These are phyloP conservation scores for Dunaliella primolecta DNA, from an alignment of 139 green algal species.

Conservation along the genomic window DNA sequence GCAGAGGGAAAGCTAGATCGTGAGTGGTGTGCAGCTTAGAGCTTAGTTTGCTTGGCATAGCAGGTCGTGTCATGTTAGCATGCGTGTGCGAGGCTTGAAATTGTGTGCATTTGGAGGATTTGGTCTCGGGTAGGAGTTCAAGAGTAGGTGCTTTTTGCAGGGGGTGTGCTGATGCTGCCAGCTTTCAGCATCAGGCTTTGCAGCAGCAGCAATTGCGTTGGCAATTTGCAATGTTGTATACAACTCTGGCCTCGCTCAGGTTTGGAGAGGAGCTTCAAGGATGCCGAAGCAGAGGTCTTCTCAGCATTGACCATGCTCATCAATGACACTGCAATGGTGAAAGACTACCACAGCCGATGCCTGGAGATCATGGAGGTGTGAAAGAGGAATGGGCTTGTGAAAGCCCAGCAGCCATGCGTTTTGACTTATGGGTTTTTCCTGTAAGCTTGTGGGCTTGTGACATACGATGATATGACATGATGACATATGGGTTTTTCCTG, in stretches of 20 bases:
- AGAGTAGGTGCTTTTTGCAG: neutral
- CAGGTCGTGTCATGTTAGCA: neutral
- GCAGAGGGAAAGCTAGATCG: neutral
- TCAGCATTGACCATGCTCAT: neutral
- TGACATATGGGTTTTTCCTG: neutral
- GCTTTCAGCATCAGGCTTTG: too few relatives aligned
- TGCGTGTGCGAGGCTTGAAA: neutral
- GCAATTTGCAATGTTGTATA: too few relatives aligned
- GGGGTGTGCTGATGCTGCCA: neutral
- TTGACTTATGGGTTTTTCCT: neutral
- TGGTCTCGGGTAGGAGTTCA: too few relatives aligned
- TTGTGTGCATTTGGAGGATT: too few relatives aligned
- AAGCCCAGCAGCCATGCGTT: neutral
- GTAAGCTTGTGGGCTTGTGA: neutral
- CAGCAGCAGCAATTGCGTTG: too few relatives aligned
- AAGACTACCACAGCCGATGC: neutral
- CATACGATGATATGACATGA: too few relatives aligned
- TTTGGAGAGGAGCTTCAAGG: neutral
- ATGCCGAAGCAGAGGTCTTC: neutral
- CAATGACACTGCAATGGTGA: neutral
- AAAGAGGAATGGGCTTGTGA: neutral
- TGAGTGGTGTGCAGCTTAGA: too few relatives aligned
- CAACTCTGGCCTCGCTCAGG: too few relatives aligned
- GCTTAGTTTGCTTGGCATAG: too few relatives aligned
- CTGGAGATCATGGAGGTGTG: neutral